These are phyloP conservation scores for Hypoxylon fuscum DNA, from an alignment of 495 filamentous ascomycete genomes.

Conservation along the genomic window DNA sequence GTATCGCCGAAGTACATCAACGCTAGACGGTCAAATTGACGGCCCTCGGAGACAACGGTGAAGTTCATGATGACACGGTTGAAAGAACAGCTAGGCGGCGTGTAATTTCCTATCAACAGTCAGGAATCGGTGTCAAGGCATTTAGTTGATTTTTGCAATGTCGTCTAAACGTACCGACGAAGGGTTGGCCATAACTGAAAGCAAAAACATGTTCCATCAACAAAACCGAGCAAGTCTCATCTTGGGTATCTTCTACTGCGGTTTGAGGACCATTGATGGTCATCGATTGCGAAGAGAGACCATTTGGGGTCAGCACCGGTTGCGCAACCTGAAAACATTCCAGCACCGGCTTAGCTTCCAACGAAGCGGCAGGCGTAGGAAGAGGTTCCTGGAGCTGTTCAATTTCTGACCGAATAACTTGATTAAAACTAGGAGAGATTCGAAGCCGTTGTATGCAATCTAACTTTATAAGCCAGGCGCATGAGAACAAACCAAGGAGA, in stretches of 20 bases:
- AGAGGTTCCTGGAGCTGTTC: conserved; percentile 6
- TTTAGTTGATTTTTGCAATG: neutral
- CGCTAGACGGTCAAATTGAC: conserved; percentile 82
- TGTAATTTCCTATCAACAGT: conserved; percentile 66
- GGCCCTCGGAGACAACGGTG: conserved; percentile 75
- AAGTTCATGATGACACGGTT: conserved; percentile 87
- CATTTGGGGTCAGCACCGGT: conserved; percentile 60
- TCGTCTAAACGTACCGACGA: conserved; percentile 67
- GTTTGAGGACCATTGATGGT: conserved; percentile 20
- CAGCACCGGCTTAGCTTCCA: conserved; percentile 47
- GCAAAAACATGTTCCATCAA: conserved; percentile 81
- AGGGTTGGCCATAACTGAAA: conserved; percentile 79
- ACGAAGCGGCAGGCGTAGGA: conserved; percentile 10
- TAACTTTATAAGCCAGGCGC: conserved; percentile 8
- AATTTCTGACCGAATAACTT: conserved; percentile 7
- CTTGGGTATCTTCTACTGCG: conserved; percentile 19
- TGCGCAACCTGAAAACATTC: conserved; percentile 74
- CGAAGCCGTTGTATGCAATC: neutral
- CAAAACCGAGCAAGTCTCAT: conserved; percentile 59
- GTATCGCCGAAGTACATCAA: conserved; percentile 82
- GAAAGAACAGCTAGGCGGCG: conserved; percentile 77
- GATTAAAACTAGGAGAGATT: neutral
- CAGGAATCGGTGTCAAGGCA: neutral
- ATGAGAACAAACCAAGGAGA: conserved; percentile 13
- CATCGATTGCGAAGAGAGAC: conserved; percentile 47